Conservation (phyloP, 2,329 filamentous ascomycete species). For the Colletotrichum falcatum region DNA sequence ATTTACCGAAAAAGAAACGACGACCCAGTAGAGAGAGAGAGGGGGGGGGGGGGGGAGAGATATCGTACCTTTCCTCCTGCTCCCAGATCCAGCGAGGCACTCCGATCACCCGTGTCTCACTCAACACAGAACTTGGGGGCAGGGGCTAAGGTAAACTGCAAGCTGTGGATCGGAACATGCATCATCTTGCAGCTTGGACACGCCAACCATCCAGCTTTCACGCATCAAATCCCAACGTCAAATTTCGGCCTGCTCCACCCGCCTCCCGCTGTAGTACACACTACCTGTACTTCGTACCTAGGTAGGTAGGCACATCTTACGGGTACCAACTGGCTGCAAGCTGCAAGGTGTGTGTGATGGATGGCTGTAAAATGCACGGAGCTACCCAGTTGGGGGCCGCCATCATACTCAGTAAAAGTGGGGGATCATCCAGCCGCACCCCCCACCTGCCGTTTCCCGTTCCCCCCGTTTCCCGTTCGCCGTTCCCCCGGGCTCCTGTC, state of each 20-base stretch:
- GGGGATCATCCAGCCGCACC: not conserved
- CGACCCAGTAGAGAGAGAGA: not conserved
- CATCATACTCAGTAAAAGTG: not conserved
- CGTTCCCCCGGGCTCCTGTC: slow-evolving; percentile 21
- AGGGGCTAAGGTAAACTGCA: slow-evolving; percentile 2
- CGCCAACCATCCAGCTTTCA: not conserved
- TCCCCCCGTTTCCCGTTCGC: slow-evolving; percentile 11
- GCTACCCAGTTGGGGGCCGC: not conserved
- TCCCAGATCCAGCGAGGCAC: slow-evolving; percentile 7
- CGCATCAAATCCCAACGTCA: not conserved
- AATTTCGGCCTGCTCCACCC: not conserved
- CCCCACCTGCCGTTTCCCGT: not conserved
- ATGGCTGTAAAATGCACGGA: not conserved
- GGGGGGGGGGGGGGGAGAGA: not conserved
- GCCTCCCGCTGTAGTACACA: no score
- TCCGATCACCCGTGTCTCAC: not conserved
- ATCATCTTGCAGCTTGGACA: not conserved
- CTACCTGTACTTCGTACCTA: no score
- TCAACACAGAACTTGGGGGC: slow-evolving; percentile 7
- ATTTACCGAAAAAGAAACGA: not conserved
- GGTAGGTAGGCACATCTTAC: no score
- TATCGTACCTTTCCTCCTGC: not conserved
- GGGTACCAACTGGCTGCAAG: no score
- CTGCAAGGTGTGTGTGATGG: not conserved
- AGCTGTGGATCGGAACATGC: not conserved